Evolutionary conservation across 2,329 filamentous ascomycete species (phyloP).

Genomic region (Clonostachys byssicola): DNA sequence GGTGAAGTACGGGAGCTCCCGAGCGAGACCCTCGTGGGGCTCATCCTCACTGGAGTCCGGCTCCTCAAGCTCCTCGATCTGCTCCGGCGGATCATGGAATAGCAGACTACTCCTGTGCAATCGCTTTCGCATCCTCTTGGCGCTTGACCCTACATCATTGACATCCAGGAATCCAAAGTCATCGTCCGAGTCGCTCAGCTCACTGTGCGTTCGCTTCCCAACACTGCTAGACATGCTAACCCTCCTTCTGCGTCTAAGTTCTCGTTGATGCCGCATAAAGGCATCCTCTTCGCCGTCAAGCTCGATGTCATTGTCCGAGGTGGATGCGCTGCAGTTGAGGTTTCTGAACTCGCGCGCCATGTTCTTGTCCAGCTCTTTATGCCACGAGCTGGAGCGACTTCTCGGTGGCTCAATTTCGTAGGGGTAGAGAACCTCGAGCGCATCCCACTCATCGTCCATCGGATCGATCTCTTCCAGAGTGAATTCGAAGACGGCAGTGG

Average conservation of each 20-base stretch:
- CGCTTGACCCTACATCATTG: constrained; percentile 39
- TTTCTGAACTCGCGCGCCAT: constrained; percentile 39
- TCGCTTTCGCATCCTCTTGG: constrained; percentile 40
- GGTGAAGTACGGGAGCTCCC: constrained; percentile 44
- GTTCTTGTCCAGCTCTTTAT: constrained; percentile 30
- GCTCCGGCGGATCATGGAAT: constrained; percentile 43
- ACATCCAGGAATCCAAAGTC: constrained; percentile 31
- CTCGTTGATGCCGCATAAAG: constrained; percentile 34
- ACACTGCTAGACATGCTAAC: constrained; percentile 50
- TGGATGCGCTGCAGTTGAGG: constrained; percentile 37
- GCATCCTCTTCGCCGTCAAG: constrained; percentile 31
- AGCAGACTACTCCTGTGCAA: constrained; percentile 40
- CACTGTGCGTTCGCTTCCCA: constrained; percentile 49
- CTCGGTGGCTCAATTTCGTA: constrained; percentile 41
- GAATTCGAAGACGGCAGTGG: constrained; percentile 1
- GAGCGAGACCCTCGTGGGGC: constrained; percentile 30
- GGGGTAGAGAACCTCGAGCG: constrained; percentile 35
- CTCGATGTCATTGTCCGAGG: constrained; percentile 20
- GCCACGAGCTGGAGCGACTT: constrained; percentile 32
- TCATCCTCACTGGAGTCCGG: constrained; percentile 44
- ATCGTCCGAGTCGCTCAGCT: constrained; percentile 46
- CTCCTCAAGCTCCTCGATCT: constrained; percentile 51
- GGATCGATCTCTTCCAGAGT: constrained; percentile 24
- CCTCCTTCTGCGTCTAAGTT: constrained; percentile 36
- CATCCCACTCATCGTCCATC: constrained; percentile 38